Percentiles rank a stretch among this genome's conserved stretches.
These are phyloP conservation scores for Fusarium haematococcum DNA, from an alignment of 2,329 filamentous ascomycete species.

Conservation along the genomic window DNA sequence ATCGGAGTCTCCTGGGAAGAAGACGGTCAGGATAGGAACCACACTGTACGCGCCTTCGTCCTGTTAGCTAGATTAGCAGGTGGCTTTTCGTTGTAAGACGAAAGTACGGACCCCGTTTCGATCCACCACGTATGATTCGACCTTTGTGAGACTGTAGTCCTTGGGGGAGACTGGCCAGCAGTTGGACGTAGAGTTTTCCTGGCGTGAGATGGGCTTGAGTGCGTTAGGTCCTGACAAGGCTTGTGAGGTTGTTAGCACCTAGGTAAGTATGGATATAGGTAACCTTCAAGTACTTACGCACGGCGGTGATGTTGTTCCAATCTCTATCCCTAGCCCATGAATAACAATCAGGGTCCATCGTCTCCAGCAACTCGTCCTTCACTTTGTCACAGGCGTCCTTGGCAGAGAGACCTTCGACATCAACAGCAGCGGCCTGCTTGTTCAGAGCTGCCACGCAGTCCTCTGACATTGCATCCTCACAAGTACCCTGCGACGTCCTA, in stretches of 20 bases:
- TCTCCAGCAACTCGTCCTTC: constrained; percentile 3
- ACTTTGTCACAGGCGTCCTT: constrained; percentile 10
- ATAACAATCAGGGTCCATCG: constrained; percentile 12
- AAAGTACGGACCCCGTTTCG: not conserved
- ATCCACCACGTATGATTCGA: constrained; percentile 3
- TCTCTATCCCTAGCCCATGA: not conserved
- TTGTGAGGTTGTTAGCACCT: not conserved
- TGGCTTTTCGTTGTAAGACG: not conserved
- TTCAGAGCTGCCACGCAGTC: constrained; percentile 15
- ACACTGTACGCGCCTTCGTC: not conserved
- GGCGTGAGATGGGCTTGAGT: not conserved
- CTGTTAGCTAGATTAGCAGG: not conserved
- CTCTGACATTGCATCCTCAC: constrained; percentile 19
- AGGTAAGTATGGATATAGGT: not conserved
- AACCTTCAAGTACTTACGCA: not conserved
- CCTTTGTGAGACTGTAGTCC: constrained; percentile 4
- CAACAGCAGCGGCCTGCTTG: not conserved
- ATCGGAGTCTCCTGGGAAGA: constrained; percentile 18
- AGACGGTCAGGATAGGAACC: constrained; percentile 20
- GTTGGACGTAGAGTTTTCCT: constrained; percentile 21
- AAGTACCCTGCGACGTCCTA: constrained; percentile 1
- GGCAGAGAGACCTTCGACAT: not conserved
- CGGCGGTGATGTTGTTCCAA: constrained; percentile 9
- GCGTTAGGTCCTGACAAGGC: constrained; percentile 9
- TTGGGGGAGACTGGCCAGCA: constrained; percentile 26